phyloP scores from a whole-genome alignment of 352 stramenopile genomes.

The Pythium aphanidermatum region DNA sequence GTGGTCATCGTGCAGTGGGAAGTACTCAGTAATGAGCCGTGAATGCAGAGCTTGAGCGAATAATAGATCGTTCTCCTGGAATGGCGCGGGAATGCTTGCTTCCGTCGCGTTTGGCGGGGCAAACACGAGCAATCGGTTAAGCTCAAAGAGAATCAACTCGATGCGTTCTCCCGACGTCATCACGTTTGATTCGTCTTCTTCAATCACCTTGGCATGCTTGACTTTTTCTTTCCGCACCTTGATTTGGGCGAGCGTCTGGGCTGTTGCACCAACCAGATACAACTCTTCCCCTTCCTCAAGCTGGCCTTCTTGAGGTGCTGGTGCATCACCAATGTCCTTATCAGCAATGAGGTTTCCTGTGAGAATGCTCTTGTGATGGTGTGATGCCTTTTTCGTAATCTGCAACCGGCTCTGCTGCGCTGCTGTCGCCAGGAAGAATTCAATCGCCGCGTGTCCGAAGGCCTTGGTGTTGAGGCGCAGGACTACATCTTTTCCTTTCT shows the following conservation, averaged over 20 bases:
- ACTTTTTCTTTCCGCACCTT: slow-evolving; percentile 51
- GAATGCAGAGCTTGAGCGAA: slow-evolving; percentile 67
- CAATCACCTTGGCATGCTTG: slow-evolving; percentile 32
- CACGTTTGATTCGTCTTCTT: slow-evolving; percentile 33
- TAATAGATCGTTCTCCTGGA: slow-evolving; percentile 62
- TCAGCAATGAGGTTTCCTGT: not conserved
- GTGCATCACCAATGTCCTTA: not conserved
- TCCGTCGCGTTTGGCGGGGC: slow-evolving; percentile 11
- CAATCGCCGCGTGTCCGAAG: slow-evolving; percentile 35
- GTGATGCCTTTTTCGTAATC: slow-evolving; percentile 40
- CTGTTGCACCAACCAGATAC: slow-evolving; percentile 51
- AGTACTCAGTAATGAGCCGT: slow-evolving; percentile 58
- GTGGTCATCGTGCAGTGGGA: slow-evolving; percentile 67
- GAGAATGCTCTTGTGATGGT: slow-evolving; percentile 17
- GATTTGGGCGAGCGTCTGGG: slow-evolving; percentile 47
- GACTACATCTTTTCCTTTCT: slow-evolving; percentile 68
- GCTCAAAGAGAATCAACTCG: slow-evolving; percentile 68
- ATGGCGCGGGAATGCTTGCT: slow-evolving; percentile 37
- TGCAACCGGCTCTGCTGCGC: slow-evolving; percentile 51
- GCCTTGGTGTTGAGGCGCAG: slow-evolving; percentile 65
- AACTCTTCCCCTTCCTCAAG: slow-evolving; percentile 19
- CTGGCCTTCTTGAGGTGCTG: not conserved
- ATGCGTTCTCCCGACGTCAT: slow-evolving; percentile 71
- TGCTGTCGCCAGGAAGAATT: slow-evolving; percentile 69
- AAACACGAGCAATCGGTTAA: slow-evolving; percentile 47